A percentile compares a stretch with the other conserved stretches of the same genome.
phyloP scores from a whole-genome alignment of 2,329 filamentous ascomycete species.

The Fusarium luffae region DNA sequence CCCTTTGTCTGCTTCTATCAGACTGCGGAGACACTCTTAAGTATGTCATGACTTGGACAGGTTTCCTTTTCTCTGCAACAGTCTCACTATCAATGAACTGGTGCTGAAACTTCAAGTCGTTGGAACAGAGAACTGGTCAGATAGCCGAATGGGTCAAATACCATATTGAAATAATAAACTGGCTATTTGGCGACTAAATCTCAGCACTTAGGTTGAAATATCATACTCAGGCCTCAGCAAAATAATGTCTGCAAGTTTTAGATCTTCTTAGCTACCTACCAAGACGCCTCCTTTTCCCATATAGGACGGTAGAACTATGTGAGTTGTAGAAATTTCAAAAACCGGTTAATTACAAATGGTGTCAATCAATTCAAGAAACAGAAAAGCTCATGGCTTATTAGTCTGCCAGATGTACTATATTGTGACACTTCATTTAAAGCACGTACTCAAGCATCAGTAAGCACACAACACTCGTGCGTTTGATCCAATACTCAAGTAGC shows the following conservation, averaged over 20 bases:
- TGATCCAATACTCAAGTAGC: not conserved
- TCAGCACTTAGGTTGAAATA: not conserved
- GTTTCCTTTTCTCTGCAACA: not conserved
- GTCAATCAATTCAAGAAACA: not conserved
- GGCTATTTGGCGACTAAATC: not conserved
- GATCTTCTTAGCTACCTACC: not conserved
- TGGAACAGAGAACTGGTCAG: not conserved
- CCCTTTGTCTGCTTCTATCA: not conserved
- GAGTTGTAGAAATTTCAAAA: not conserved
- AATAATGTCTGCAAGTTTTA: not conserved
- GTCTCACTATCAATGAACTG: not conserved
- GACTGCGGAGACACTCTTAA: not conserved
- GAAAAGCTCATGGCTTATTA: not conserved
- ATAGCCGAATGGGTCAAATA: not conserved
- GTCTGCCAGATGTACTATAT: not conserved
- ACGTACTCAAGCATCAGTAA: too few relatives aligned
- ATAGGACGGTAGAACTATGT: not conserved
- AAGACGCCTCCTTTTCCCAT: not conserved
- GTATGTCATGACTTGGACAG: not conserved
- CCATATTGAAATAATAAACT: not conserved
- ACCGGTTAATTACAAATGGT: not conserved
- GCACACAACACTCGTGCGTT: not conserved
- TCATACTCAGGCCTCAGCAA: not conserved
- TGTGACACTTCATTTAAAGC: not conserved
- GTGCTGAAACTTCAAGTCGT: not conserved